Base-by-base conservation (phyloP, 768 basidiomycete species). In the Russula emetica region DNA sequence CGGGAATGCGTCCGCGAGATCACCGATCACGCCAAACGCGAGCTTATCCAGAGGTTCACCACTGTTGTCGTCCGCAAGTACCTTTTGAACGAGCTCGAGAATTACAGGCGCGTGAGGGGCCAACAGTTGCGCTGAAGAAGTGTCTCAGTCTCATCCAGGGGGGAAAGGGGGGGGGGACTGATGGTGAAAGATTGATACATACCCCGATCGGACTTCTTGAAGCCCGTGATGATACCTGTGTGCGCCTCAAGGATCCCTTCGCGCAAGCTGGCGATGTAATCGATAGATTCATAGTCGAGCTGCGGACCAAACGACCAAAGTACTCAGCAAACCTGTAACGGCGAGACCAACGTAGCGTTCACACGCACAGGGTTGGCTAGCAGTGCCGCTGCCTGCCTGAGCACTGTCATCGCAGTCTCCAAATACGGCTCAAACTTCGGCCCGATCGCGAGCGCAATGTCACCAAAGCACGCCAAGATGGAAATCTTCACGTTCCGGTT, bases 191-290 rank as follows among this genome's bases (percentile, higher is more conserved):
- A 44, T 20, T 14, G 18, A 20, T 28, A 61, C 49, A 11, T 69
- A 91, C 93, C 83, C 77, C 92, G 86, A 24, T 84, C 83, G 1
- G 88, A 89, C 70, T 85, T 86, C 79, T 94, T 95, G 72, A 98
- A 78, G 0, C 90, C 94, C 42, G 92, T 88, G 64, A 98, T 86
- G 67, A 99, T 88, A 28, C 96, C 95, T 5, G 92, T 96, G 71
- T 97, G 98, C 2, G 97, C 96, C 74, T 99, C 97, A 36, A 98
- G 78, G 68, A 99, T 98, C 51, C 94, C 94, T 71, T 98, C 97
- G 42, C 97, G 85, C 61, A 99, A 81, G 58, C 85, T 84, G 58
- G 85, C 82, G 51, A 96, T 92, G 71, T 98, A 98, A 68, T 99
- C 97, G 61, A 95, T 82, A 61, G 95, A 83, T 66, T 96, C 94